Conservation (phyloP, 2,329 filamentous ascomycete genomes). For the Aureobasidium sp. region DNA sequence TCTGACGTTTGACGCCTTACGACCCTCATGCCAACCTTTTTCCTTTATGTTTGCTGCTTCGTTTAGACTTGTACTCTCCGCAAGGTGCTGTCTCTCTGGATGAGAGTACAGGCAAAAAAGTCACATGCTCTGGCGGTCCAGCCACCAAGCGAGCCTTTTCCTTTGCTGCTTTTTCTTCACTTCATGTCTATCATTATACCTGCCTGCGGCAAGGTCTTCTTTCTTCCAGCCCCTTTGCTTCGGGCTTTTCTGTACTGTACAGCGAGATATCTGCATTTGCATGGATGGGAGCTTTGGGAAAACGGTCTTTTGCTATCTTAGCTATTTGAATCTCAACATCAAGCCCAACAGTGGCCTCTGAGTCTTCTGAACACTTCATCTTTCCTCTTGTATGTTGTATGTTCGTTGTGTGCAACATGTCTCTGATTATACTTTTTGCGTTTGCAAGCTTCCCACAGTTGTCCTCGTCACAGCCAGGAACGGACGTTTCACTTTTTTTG, state of each 20-base stretch:
- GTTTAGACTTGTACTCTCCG: background rate
- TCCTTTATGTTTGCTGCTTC: background rate
- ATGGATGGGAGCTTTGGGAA: slow-evolving; percentile 7
- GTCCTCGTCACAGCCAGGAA: background rate
- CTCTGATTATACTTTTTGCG: background rate
- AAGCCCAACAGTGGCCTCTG: slow-evolving; percentile 5
- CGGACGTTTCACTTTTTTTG: background rate
- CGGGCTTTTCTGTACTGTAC: slow-evolving; percentile 3
- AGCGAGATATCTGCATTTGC: slow-evolving; percentile 4
- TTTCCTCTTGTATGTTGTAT: background rate
- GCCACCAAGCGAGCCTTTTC: background rate
- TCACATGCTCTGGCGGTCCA: background rate
- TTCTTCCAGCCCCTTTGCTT: background rate
- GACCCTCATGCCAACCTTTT: slow-evolving; percentile 4
- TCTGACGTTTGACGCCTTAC: slow-evolving; percentile 2
- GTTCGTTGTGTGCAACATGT: background rate
- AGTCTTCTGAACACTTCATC: background rate
- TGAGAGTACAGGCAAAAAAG: slow-evolving; percentile 1
- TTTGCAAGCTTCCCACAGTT: background rate
- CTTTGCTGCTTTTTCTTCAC: slow-evolving; percentile 9
- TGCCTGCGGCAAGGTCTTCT: slow-evolving; percentile 1
- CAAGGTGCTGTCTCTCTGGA: background rate
- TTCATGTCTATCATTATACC: slow-evolving; percentile 11
- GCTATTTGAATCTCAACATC: slow-evolving; percentile 1
- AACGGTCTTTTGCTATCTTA: slow-evolving; percentile 6